Base-by-base conservation (phyloP, 2,329 filamentous ascomycete species). In the Fusarium sublunatum region DNA sequence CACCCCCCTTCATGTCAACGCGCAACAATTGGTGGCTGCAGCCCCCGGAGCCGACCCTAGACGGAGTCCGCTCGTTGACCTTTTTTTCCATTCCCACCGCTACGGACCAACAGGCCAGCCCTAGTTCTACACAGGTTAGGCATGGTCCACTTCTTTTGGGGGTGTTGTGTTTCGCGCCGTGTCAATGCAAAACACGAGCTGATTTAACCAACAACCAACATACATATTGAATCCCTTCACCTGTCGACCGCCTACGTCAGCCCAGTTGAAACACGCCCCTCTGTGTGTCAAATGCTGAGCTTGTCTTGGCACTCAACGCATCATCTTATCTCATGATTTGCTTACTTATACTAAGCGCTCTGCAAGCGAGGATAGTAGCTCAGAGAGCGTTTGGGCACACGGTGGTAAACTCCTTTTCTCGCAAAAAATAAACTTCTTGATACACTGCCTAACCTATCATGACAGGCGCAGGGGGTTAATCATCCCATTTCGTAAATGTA, bases 41-140 rank as follows among this genome's bases (percentile, higher is more conserved):
- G 46, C 61, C 67, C 65, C 68, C 48, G 47, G 67, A 60, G 51
- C 58, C 60, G 63, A 59, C 60, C 67, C 65, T 69, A 60, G 67
- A 47, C 46, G 53, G 57, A 38, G 61, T 57, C 53, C 48, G 43
- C 61, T 35, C 45, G 31, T 35, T 53, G 57, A 58, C 53, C 67
- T 61, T 59, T 51, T 56, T 35, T 36, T 54, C 48, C 50, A 49
- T 54, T 69, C 51, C 62, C 64, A 59, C 53, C 35, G 43, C 49
- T 53, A 57, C 41, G 64, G 67, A 62, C 67, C 67, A 69, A 69
- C 67, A 67, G 54, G 56, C 61, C 40, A 39, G 39, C 49, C 29
- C 57, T 50, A 53, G 57, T 38, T 50, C 59, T 46, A 58, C 28
- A 46, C 39, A 45, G 58, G 54, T 52, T 43, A 53, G 24, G 42